These are phyloP conservation scores for Ceratobasidium sp. DNA, from an alignment of 1,284 basidiomycete species.

Conservation along the genomic window DNA sequence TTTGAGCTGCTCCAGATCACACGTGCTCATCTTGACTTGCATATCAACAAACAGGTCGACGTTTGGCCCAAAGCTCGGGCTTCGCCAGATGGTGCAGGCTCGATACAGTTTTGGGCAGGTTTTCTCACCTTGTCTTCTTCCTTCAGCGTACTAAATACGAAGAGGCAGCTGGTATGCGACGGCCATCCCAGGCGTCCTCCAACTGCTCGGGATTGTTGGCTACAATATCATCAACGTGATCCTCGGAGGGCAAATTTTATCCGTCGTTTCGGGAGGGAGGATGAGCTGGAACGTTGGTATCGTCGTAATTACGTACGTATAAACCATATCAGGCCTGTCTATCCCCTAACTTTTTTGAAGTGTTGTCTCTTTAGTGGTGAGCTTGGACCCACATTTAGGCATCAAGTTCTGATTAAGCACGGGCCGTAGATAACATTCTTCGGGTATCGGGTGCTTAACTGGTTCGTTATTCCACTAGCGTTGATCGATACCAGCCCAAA, in stretches of 20 bases:
- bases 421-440: constrained; percentile 50
- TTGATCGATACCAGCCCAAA: not conserved
- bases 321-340: constrained; percentile 64
- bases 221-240: constrained; percentile 83
- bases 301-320: constrained; percentile 68
- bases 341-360: constrained; percentile 66
- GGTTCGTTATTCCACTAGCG: too few relatives aligned
- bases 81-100: constrained; percentile 87
- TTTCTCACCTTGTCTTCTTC: not conserved
- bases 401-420: constrained; percentile 18
- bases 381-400: not conserved
- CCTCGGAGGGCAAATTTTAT: constrained; percentile 80
- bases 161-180: constrained; percentile 54
- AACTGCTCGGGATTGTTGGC: constrained; percentile 63
- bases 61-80: constrained; percentile 84
- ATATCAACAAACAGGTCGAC: constrained; percentile 64
- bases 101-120: constrained; percentile 74
- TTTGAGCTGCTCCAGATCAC: constrained; percentile 33
- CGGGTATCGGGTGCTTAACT: constrained; percentile 77
- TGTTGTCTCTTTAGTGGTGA: constrained; percentile 26
- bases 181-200: constrained; percentile 23
- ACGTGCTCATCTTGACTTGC: not conserved
- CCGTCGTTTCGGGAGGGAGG: constrained; percentile 70
- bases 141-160: not conserved
- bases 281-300: constrained; percentile 77